Evolutionary conservation across 805 yeast species (phyloP).

Genomic region (Ogataea siamensis): DNA sequence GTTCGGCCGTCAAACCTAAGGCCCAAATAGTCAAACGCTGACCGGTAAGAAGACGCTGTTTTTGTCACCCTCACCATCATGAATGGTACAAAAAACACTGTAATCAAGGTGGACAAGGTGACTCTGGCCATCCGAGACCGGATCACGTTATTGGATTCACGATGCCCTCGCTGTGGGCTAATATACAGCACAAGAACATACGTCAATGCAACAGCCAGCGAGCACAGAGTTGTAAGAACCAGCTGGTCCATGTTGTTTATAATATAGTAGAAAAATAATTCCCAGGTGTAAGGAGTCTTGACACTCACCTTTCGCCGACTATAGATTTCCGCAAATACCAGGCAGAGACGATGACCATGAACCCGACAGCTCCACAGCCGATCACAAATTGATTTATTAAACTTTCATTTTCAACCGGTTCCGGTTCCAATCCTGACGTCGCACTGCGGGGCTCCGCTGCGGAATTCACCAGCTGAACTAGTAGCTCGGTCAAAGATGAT

Average conservation of each 20-base stretch:
- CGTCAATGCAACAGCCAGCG: conserved; percentile 39
- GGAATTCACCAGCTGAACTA: conserved; percentile 84
- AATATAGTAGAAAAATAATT: background rate
- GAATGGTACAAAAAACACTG: conserved; percentile 34
- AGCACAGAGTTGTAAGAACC: conserved; percentile 23
- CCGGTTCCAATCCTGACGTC: conserved; percentile 77
- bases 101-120: conserved; percentile 30
- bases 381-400: conserved; percentile 50
- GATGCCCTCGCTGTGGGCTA: conserved; percentile 20
- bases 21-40: conserved; percentile 19
- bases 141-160: conserved; percentile 47
- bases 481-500: conserved; percentile 77
- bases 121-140: conserved; percentile 41
- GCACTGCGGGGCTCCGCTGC: conserved; percentile 75
- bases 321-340: conserved; percentile 60
- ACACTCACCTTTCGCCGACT: conserved; percentile 10
- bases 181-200: conserved; percentile 47
- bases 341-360: conserved; percentile 59
- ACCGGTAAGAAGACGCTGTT: conserved; percentile 10
- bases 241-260: conserved; percentile 1
- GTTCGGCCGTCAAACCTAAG: conserved; percentile 12
- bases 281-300: conserved; percentile 6
- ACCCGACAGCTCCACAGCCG: conserved; percentile 68
- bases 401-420: conserved; percentile 46
- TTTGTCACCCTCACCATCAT: conserved; percentile 23